phyloP scores from a whole-genome alignment of 148 eudicot genomes.

The Linanthus parryae region DNA sequence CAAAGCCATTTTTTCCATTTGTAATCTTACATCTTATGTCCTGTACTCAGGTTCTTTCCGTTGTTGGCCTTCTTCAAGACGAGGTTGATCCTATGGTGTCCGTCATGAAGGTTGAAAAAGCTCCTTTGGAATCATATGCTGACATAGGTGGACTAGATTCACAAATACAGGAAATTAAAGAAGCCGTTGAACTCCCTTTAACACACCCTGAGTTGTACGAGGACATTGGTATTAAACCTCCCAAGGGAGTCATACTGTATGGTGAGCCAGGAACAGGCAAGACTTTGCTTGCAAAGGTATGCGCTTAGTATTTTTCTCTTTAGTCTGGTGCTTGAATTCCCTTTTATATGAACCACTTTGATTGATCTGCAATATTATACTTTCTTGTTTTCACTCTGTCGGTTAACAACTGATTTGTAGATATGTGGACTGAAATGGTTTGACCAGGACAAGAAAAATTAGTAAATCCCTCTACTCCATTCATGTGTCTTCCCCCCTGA shows the following conservation, averaged over 20 bases:
- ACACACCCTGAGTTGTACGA: conserved; percentile 89
- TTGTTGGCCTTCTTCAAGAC: conserved; percentile 84
- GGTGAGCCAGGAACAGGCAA: conserved; percentile 93
- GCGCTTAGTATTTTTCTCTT: conserved; percentile 2
- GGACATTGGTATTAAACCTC: conserved; percentile 90
- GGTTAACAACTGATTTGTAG: no score
- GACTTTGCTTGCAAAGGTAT: conserved; percentile 83
- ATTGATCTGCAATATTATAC: neutral
- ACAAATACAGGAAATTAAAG: conserved; percentile 91
- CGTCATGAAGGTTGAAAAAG: conserved; percentile 89
- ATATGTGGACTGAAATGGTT: no score
- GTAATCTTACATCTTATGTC: no score
- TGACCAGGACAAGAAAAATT: no score
- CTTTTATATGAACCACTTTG: neutral
- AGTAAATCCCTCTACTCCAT: no score
- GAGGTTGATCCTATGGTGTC: conserved; percentile 94
- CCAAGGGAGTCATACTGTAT: conserved; percentile 82
- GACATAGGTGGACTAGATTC: conserved; percentile 89
- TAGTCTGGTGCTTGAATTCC: neutral
- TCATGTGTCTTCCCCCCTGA: no score
- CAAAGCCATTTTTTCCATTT: no score
- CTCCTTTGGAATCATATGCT: conserved; percentile 84
- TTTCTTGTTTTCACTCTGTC: neutral
- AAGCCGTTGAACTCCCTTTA: conserved; percentile 83
- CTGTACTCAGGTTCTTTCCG: conserved; percentile 91